Conservation (phyloP, 164 flowering plant genomes). For the Cinnamomum chago region DNA sequence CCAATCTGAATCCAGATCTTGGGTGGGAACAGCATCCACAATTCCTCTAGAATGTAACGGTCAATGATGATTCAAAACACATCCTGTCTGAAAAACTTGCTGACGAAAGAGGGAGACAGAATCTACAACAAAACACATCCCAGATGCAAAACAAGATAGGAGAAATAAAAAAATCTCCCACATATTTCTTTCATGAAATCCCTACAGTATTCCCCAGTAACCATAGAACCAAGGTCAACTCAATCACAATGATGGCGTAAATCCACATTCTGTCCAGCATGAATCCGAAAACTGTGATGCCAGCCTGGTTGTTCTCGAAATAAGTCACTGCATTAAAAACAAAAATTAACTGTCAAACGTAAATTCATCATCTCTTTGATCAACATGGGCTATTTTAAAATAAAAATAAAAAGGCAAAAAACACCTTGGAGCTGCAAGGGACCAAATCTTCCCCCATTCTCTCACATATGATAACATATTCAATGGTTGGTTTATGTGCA, state of each 20-base stretch:
- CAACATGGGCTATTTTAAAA: too few relatives aligned
- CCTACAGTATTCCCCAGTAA: constrained; percentile 68
- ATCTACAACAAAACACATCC: not conserved
- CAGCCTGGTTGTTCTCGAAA: constrained; percentile 88
- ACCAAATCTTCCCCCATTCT: not conserved
- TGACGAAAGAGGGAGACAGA: not conserved
- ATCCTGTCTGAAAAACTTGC: too few relatives aligned
- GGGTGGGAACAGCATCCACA: too few relatives aligned
- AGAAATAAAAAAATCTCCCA: not conserved
- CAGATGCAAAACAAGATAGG: not conserved
- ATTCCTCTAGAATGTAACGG: too few relatives aligned
- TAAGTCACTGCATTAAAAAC: constrained; percentile 60
- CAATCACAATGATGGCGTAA: constrained; percentile 67
- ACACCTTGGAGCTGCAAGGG: not conserved
- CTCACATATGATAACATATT: not conserved
- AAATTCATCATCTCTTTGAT: not conserved
- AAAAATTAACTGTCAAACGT: not conserved
- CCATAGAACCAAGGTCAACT: constrained; percentile 84
- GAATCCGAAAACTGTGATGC: constrained; percentile 80
- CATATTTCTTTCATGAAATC: not conserved
- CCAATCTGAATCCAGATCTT: too few relatives aligned
- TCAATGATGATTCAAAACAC: too few relatives aligned
- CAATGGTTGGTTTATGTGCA: not conserved
- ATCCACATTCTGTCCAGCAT: constrained; percentile 69
- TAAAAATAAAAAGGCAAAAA: not conserved